phyloP scores from a whole-genome alignment of 2,329 filamentous ascomycete genomes.

The Aureobasidium musti region DNA sequence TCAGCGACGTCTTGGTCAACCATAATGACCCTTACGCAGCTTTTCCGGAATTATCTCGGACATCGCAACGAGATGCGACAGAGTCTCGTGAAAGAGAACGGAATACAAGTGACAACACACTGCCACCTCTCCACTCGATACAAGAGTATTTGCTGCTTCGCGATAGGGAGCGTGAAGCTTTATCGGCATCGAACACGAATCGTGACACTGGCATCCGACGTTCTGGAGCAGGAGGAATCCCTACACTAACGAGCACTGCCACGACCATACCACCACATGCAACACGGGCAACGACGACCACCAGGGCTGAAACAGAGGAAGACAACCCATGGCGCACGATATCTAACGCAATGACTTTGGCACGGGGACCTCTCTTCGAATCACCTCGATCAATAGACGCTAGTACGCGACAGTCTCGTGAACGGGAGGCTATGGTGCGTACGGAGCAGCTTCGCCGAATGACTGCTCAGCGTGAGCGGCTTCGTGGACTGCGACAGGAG shows the following conservation, averaged over 20 bases:
- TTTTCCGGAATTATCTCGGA: constrained; percentile 26
- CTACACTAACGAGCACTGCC: constrained; percentile 3
- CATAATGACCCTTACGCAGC: constrained; percentile 26
- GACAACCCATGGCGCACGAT: constrained; percentile 53
- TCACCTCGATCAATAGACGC: constrained; percentile 30
- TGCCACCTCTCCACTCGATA: constrained; percentile 29
- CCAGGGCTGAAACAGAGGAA: constrained; percentile 31
- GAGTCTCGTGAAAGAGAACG: constrained; percentile 6
- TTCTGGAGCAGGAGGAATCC: constrained; percentile 6
- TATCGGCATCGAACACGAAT: neutral
- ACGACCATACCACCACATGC: constrained; percentile 29
- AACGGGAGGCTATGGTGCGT: constrained; percentile 17
- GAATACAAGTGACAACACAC: constrained; percentile 11
- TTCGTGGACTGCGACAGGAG: constrained; percentile 19
- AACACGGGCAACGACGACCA: constrained; percentile 9
- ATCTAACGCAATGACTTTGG: constrained; percentile 48
- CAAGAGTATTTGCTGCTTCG: constrained; percentile 27
- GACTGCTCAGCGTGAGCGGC: constrained; percentile 24
- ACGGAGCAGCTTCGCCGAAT: constrained; percentile 25
- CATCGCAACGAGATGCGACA: constrained; percentile 3
- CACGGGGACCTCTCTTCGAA: constrained; percentile 43
- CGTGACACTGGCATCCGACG: constrained; percentile 1
- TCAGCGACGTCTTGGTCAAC: constrained; percentile 23
- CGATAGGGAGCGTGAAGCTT: constrained; percentile 22
- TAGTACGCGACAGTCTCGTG: constrained; percentile 20